These are phyloP conservation scores for Cutaneotrichosporon dermatis DNA, from an alignment of 1,284 basidiomycete species.

Conservation along the genomic window DNA sequence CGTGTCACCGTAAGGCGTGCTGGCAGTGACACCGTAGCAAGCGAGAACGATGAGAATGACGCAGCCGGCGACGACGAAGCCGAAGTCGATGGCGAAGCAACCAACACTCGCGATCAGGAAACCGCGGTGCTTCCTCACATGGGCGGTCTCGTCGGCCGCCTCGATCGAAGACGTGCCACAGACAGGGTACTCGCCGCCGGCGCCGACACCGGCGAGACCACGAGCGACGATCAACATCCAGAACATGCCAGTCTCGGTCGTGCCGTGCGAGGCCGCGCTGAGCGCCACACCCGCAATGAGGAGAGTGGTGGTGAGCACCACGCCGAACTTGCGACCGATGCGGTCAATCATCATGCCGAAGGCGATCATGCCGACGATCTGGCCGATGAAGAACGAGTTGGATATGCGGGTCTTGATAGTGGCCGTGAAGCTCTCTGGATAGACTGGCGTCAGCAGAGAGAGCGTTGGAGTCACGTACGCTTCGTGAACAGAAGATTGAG, in stretches of 20 bases:
- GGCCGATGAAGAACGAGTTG: slow-evolving; percentile 29
- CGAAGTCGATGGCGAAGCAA: slow-evolving; percentile 47
- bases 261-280: slow-evolving; percentile 21
- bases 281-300: slow-evolving; percentile 31
- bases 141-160: slow-evolving; percentile 64
- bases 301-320: slow-evolving; percentile 28
- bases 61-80: slow-evolving; percentile 22
- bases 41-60: slow-evolving; percentile 25
- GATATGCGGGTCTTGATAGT: slow-evolving; percentile 31
- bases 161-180: slow-evolving; percentile 63
- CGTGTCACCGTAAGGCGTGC: slow-evolving; percentile 1
- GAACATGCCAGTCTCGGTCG: slow-evolving; percentile 51
- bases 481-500: slow-evolving; percentile 12
- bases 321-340: slow-evolving; percentile 29
- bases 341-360: slow-evolving; percentile 31
- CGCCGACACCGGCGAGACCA: slow-evolving; percentile 65
- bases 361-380: slow-evolving; percentile 24
- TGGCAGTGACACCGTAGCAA: slow-evolving; percentile 16
- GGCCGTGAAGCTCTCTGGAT: slow-evolving; percentile 16
- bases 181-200: slow-evolving; percentile 71
- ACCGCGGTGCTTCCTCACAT: slow-evolving; percentile 54
- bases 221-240: slow-evolving; percentile 71
- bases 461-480: not conserved
- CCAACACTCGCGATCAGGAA: slow-evolving; percentile 72
- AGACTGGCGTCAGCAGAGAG: slow-evolving; percentile 17